Base-by-base conservation (phyloP, 495 filamentous ascomycete species). In the Aspergillus leporis region DNA sequence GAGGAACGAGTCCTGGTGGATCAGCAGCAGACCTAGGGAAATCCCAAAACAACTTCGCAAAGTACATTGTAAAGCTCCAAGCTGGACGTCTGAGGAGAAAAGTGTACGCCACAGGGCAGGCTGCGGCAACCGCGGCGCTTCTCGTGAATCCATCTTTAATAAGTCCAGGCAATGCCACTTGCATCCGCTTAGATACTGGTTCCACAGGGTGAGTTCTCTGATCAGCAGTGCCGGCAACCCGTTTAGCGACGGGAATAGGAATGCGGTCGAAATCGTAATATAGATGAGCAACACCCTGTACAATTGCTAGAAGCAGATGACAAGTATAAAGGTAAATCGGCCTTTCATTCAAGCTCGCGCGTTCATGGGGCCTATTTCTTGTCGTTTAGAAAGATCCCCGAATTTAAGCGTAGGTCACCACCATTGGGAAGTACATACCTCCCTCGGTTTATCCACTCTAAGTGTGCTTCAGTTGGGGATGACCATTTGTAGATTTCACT, bases 401-500 rank as follows among this genome's bases (percentile, higher is more conserved):
- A 25, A 21, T 3, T 18, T 18, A n/a, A n/a, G 8, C 38, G 3
- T 41, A 9, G 16, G 30, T 28, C 9, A 45, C 18, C 14, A 32
- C 16, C 18, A 49, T 19, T n/a, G 13, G 31, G 49, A 12, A 54
- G n/a, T 19, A 76, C 80, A 53, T 71, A 87, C 85, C 76, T 80
- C 64, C 81, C 83, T 53, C 83, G 79, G 23, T 87, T 87, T 53
- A 94, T 83, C 82, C 87, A 89, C 51, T 83, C 79, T 18, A 97
- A 75, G 41, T 88, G 81, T 9, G 87, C 84, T 8, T 75, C 71
- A n/a, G 78, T 67, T n/a, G 86, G 69, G 19, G 82, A 77, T 2
- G 90, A 92, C 83, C 86, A 91, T 14, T 94, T 80, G 66, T 95
- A 98, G 36, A 94, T 74, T 62, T 90, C 84, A 66, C 86, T 88